phyloP scores from a whole-genome alignment of 495 filamentous ascomycete species.

The Hyphodiscus hymeniophilus region DNA sequence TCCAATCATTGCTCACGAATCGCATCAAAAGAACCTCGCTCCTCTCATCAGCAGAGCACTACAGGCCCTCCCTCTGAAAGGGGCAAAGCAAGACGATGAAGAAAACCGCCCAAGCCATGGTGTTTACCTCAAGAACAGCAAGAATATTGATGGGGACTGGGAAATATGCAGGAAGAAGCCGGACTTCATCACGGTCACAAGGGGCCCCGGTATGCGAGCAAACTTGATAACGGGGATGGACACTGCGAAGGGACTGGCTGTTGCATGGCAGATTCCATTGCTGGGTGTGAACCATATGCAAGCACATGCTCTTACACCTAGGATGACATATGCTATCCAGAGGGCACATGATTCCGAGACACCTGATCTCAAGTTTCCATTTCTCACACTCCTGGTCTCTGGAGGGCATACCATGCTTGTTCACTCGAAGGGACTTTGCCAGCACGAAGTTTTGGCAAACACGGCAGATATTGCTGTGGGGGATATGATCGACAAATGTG shows the following conservation, averaged over 20 bases:
- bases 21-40: constrained; percentile 62
- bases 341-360: background rate
- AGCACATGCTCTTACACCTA: constrained; percentile 82
- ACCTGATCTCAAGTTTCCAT: constrained; percentile 54
- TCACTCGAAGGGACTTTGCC: constrained; percentile 52
- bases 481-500: constrained; percentile 77
- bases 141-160: constrained; percentile 9
- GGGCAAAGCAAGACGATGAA: background rate
- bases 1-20: constrained; percentile 62
- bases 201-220: constrained; percentile 81
- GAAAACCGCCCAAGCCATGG: constrained; percentile 1
- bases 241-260: constrained; percentile 78
- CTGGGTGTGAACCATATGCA: constrained; percentile 95
- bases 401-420: constrained; percentile 89
- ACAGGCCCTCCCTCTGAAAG: constrained; percentile 33
- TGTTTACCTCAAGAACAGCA: constrained; percentile 4
- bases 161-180: constrained; percentile 40
- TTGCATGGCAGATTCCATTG: constrained; percentile 74
- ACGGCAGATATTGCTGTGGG: constrained; percentile 73
- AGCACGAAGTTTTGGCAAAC: constrained; percentile 64
- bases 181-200: constrained; percentile 77
- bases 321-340: constrained; percentile 59
- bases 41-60: constrained; percentile 58
- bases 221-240: constrained; percentile 70
- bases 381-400: constrained; percentile 81